Evolutionary conservation across 2,329 filamentous ascomycete genomes (phyloP).

Genomic region (Hymenoscyphus fructigenus): DNA sequence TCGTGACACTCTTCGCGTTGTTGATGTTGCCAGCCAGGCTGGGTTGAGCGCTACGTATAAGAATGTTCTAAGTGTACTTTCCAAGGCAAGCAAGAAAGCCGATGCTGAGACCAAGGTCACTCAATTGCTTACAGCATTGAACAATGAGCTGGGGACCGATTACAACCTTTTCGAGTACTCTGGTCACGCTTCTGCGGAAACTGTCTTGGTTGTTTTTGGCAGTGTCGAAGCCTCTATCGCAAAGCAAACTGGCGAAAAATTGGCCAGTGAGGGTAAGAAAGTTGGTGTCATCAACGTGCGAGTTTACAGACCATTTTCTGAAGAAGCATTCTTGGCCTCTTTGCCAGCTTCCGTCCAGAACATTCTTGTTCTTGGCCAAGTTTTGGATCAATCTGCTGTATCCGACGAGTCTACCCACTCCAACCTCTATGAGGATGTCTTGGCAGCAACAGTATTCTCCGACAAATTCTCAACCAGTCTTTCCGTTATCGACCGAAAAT

Average conservation of each 20-base stretch:
- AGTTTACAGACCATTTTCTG: constrained; percentile 91
- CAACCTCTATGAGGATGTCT: constrained; percentile 86
- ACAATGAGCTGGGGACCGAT: constrained; percentile 87
- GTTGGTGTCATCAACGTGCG: constrained; percentile 89
- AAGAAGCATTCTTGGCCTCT: constrained; percentile 85
- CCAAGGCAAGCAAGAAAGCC: constrained; percentile 65
- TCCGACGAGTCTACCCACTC: constrained; percentile 76
- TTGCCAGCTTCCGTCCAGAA: constrained; percentile 74
- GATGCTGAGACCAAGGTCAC: constrained; percentile 71
- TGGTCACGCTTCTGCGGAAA: constrained; percentile 75
- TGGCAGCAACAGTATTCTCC: constrained; percentile 81
- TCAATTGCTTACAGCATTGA: constrained; percentile 72
- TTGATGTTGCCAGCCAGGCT: constrained; percentile 74
- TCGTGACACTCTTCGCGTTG: constrained; percentile 76
- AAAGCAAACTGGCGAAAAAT: constrained; percentile 72
- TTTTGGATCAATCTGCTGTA: constrained; percentile 69
- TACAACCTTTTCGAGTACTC: constrained; percentile 94
- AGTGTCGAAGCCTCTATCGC: constrained; percentile 86
- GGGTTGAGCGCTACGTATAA: constrained; percentile 69
- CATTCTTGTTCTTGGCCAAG: constrained; percentile 87
- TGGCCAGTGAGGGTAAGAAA: constrained; percentile 71
- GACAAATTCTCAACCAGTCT: constrained; percentile 62
- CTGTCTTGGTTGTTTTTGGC: constrained; percentile 88
- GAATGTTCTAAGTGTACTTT: constrained; percentile 60
- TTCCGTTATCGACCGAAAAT: constrained; percentile 81